Base-by-base conservation (phyloP, 768 basidiomycete genomes). In the Gymnopilus junonius region DNA sequence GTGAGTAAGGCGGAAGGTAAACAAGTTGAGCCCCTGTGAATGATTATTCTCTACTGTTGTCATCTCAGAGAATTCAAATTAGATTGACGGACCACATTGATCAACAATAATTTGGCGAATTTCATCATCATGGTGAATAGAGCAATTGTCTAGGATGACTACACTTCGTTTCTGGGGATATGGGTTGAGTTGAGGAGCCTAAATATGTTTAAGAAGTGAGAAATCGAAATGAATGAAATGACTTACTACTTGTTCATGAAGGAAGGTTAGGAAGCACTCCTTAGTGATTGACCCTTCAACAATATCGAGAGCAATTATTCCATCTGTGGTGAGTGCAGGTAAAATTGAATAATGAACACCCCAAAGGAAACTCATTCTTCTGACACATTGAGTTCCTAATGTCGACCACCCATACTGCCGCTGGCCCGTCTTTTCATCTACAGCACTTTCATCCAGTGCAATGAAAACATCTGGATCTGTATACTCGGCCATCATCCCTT, bases 131-230 rank as follows among this genome's bases (percentile, higher is more conserved):
- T 80, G 78, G 62, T 80, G 79, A 39, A 80, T 80, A 6, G 66
- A 48, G 40, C 77, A 78, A 60, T 80, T 80, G 43, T 80, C 77
- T 35, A 80, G 58, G 0, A 80, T 69, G n/a, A 80, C 67, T 8
- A 79, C 70, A 65, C 79, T 80, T 14, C 65, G 61, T 2, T 66
- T 64, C 0, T 66, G 69, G 0, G 76, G 77, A 65, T 70, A 80
- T 17, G 77, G 77, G 17, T 66, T 75, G 12, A 73, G 55, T 21
- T 67, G 61, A 14, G 71, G 73, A 3, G 70, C 68, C 69, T 71
- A 61, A n/a, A n/a, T n/a, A n/a, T n/a, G n/a, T n/a, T n/a, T 37
- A 5, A 21, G 12, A 8, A 55, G 12, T 55, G 5, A 31, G 31
- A 35, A 12, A 20, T 34, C n/a, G 10, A 58, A 21, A 39, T 40